Evolutionary conservation across 1,139 yeast genomes (phyloP).

Genomic region (Saccharomyces hybrid): DNA sequence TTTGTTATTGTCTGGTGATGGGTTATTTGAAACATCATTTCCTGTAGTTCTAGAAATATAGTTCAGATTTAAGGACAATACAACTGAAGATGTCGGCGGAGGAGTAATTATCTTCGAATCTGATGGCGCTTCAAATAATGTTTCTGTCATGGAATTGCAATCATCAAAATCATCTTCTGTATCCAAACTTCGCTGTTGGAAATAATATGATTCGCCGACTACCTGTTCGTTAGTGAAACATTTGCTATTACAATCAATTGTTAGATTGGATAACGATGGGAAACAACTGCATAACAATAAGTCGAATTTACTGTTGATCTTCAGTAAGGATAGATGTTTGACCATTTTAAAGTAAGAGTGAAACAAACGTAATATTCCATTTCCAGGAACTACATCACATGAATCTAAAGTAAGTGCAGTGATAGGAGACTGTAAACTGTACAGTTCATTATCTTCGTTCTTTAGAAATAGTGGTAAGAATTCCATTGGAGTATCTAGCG

Average conservation of each 20-base stretch:
- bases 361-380: conserved; percentile 31
- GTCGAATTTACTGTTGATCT: conserved; percentile 39
- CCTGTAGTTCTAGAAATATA: conserved; percentile 18
- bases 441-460: conserved; percentile 10
- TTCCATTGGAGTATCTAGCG: conserved; percentile 34
- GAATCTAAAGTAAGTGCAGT: conserved; percentile 26
- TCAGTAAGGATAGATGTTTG: conserved; percentile 33
- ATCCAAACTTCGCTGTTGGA: conserved; percentile 11
- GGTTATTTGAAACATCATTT: conserved; percentile 7
- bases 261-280: conserved; percentile 31
- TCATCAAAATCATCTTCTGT: conserved; percentile 5
- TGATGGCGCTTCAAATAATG: conserved; percentile 20
- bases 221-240: conserved; percentile 35
- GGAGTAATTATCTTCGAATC: conserved; percentile 21
- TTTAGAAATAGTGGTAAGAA: conserved; percentile 27
- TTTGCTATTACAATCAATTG: conserved; percentile 43
- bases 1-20: conserved; percentile 10
- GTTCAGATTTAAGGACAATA: conserved; percentile 22
- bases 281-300: conserved; percentile 46
- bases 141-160: conserved; percentile 22
- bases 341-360: conserved; percentile 37
- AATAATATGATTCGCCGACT: conserved; percentile 24
- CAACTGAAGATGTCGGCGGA: conserved; percentile 30
- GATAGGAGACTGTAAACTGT: conserved; percentile 32
- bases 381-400: conserved; percentile 33